Base-by-base conservation (phyloP, 352 stramenopile genomes). In the Plasmopara muralis region DNA sequence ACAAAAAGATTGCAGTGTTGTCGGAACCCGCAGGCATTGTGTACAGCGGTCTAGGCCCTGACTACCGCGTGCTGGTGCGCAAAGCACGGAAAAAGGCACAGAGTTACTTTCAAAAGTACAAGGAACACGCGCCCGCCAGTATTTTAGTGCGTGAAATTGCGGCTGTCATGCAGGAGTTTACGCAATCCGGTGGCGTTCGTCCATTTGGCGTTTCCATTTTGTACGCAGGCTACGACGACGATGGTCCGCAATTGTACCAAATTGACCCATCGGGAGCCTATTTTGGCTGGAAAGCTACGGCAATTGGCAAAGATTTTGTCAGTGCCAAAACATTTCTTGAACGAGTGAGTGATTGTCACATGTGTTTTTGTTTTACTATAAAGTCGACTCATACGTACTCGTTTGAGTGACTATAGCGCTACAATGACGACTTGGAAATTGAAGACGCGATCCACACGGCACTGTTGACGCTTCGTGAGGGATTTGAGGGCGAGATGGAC, bases 271-370 rank as follows among this genome's bases (percentile, higher is more conserved):
- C 87, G 8, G 97, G 97, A 30, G 84, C 96, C 5, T 99, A 98
- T 74, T 99, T 99, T 78, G 95, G 90, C 40, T 99, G 97, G 97
- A 99, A 99, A 72, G 97, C 97, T n/a, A 99, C 96, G 29, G 97
- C 97, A 9, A 99, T 99, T 70, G 97, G 97, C 45, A 97, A 97
- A 64, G 83, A 99, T 66, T 98, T 97, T 56, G 87, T 98, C 42
- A 98, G 96, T 77, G 97, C 96, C 64, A 99, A 99, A 74, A 98
- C 92, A 41, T 99, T 99, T 73, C 75, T 99, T 29, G 97, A 99
- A 93, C 97, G 82, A 80, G 96, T 89, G 55, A 47, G 98, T 89
- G 52, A 5, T 47, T 10, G 29, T 33, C 30, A 28, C 15, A 57
- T 25, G 20, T 25, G 1, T 25, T 25, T 25, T 25, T 6, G 31